A percentile compares a stretch with the other conserved stretches of the same genome.
Conservation (phyloP, 257 asterid species). For the Solanum chilense region DNA sequence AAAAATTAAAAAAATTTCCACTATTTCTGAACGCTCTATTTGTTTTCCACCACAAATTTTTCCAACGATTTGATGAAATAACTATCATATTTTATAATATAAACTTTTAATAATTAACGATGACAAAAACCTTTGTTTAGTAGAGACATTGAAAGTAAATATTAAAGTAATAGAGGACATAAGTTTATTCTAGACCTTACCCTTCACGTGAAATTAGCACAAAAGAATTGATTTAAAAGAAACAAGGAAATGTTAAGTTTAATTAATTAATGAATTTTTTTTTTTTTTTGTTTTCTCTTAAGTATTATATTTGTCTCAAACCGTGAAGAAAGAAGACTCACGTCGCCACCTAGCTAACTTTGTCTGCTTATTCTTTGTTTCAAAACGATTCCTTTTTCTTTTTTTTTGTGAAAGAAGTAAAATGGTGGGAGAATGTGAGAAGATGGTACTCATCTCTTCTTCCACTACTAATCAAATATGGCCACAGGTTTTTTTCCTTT, state of each 20-base stretch:
- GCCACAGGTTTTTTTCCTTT: slow-evolving; percentile 50
- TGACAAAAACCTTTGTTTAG: neutral
- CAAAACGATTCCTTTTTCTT: slow-evolving; percentile 29
- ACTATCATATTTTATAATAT: too few species aligned
- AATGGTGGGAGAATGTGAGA: slow-evolving; percentile 41
- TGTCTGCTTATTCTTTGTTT: slow-evolving; percentile 50
- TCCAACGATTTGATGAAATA: too few species aligned
- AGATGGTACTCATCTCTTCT: slow-evolving; percentile 41
- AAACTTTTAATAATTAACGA: rapidly evolving
- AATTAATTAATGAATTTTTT: neutral
- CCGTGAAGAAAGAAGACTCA: slow-evolving; percentile 31
- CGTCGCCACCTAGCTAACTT: slow-evolving; percentile 39
- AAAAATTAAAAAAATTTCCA: too few species aligned
- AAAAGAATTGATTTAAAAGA: neutral
- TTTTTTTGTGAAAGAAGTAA: neutral
- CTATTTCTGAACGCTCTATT: neutral
- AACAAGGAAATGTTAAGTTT: neutral
- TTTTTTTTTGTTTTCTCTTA: neutral
- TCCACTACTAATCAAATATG: slow-evolving; percentile 35
- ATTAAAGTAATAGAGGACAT: neutral
- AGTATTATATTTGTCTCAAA: slow-evolving; percentile 2
- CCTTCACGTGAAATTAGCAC: slow-evolving; percentile 44
- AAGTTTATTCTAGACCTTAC: slow-evolving; percentile 2
- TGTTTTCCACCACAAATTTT: neutral
- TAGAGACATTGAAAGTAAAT: neutral